phyloP scores from a whole-genome alignment of 1,284 basidiomycete species.

The Ceratorhiza oryzae-sativae region DNA sequence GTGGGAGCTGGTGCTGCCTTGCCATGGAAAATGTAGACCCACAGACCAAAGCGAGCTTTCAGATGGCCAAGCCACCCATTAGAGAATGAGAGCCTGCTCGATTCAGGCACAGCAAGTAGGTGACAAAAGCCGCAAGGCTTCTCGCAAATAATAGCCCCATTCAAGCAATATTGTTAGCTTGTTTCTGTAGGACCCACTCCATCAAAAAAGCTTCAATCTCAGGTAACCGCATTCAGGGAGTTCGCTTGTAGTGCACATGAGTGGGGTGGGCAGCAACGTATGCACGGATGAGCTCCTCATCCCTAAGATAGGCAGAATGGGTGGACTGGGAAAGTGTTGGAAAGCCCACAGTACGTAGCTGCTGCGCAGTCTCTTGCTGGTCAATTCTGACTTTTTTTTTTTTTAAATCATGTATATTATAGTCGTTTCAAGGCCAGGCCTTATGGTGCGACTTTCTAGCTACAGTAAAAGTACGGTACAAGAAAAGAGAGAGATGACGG shows the following conservation, averaged over 20 bases:
- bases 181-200: slow-evolving; percentile 17
- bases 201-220: slow-evolving; percentile 8
- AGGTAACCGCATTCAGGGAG: not conserved
- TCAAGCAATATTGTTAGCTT: not conserved
- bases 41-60: slow-evolving; percentile 41
- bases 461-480: no score
- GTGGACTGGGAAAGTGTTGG: slow-evolving; percentile 6
- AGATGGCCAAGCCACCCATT: not conserved
- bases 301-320: not conserved
- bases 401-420: no score
- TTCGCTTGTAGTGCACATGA: slow-evolving; percentile 1
- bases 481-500: no score
- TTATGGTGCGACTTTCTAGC: no score
- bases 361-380: not conserved
- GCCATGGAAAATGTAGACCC: slow-evolving; percentile 48
- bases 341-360: not conserved
- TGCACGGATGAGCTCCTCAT: not conserved
- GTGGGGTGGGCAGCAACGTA: not conserved
- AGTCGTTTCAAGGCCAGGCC: no score
- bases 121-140: slow-evolving; percentile 15
- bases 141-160: not conserved
- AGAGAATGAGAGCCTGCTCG: not conserved
- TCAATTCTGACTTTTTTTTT: no score
- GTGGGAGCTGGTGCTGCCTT: slow-evolving; percentile 1
- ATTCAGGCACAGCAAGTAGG: not conserved